Evolutionary conservation across 768 basidiomycete genomes (phyloP).

Genomic region (Pilatotrama ljubarskyi): DNA sequence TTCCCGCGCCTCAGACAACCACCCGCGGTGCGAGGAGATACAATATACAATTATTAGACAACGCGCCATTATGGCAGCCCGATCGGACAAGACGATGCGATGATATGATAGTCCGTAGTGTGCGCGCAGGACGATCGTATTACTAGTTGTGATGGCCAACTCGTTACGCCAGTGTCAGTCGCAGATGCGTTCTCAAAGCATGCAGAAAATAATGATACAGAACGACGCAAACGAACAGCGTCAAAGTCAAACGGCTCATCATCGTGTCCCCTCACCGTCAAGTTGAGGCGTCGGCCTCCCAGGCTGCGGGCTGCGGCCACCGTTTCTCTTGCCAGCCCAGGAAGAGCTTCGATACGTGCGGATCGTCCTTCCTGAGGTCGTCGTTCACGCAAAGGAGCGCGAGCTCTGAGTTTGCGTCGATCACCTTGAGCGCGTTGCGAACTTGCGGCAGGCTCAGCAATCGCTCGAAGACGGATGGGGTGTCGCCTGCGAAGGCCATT

Average conservation of each 20-base stretch:
- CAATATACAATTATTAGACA: constrained; percentile 7
- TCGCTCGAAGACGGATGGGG: constrained; percentile 27
- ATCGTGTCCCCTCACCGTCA: background rate
- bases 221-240: background rate
- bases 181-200: too few species aligned
- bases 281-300: constrained; percentile 20
- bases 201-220: background rate
- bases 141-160: background rate
- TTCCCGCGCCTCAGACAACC: too few species aligned
- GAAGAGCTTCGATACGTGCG: constrained; percentile 16
- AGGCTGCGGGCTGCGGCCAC: constrained; percentile 25
- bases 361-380: constrained; percentile 27
- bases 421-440: constrained; percentile 17
- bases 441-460: constrained; percentile 25
- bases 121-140: too few species aligned
- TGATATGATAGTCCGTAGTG: too few species aligned
- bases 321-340: constrained; percentile 21
- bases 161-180: too few species aligned
- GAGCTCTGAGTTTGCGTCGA: constrained; percentile 25
- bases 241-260: too few species aligned
- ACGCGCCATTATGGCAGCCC: background rate
- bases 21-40: too few species aligned
- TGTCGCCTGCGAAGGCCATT: constrained; percentile 22
- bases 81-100: background rate
- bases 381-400: constrained; percentile 38